A percentile compares a stretch with the other conserved stretches of the same genome.
These are phyloP conservation scores for Byssochlamys sp. DNA, from an alignment of 2,329 filamentous ascomycete genomes.

Conservation along the genomic window DNA sequence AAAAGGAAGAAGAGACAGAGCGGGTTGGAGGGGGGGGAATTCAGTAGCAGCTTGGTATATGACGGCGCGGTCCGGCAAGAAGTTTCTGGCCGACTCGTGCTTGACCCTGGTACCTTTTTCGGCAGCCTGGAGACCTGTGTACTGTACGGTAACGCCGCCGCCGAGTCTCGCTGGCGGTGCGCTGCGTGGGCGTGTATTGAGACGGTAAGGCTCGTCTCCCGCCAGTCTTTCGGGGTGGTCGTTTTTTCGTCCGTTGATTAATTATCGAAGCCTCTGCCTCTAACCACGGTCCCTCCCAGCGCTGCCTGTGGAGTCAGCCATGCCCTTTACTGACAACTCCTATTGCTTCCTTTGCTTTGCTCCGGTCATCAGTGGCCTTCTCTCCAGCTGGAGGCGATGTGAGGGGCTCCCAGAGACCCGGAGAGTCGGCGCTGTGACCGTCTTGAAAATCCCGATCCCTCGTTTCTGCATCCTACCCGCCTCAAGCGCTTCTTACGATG, in stretches of 20 bases:
- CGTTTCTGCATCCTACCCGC: neutral
- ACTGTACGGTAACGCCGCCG: neutral
- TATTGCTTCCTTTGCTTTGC: neutral
- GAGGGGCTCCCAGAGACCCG: neutral
- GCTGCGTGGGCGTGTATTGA: neutral
- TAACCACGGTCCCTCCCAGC: neutral
- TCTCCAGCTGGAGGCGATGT: neutral
- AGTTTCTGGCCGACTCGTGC: constrained; percentile 4
- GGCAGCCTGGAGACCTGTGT: neutral
- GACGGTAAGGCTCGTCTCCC: neutral
- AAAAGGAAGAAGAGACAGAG: constrained; percentile 8
- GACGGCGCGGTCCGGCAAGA: constrained; percentile 23
- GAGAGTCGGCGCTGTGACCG: neutral
- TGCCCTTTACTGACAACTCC: neutral
- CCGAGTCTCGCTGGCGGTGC: neutral
- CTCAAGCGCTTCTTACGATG: neutral
- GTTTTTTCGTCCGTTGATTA: neutral
- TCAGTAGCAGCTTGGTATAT: constrained; percentile 2
- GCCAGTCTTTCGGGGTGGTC: neutral
- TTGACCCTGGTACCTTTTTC: constrained; percentile 2
- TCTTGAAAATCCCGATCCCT: neutral
- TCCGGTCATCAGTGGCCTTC: neutral
- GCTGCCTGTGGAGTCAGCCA: neutral
- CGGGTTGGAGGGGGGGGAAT: constrained; percentile 7
- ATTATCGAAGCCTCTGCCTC: neutral